Conservation (phyloP, 2,329 filamentous ascomycete genomes). For the Penicillium sp. region DNA sequence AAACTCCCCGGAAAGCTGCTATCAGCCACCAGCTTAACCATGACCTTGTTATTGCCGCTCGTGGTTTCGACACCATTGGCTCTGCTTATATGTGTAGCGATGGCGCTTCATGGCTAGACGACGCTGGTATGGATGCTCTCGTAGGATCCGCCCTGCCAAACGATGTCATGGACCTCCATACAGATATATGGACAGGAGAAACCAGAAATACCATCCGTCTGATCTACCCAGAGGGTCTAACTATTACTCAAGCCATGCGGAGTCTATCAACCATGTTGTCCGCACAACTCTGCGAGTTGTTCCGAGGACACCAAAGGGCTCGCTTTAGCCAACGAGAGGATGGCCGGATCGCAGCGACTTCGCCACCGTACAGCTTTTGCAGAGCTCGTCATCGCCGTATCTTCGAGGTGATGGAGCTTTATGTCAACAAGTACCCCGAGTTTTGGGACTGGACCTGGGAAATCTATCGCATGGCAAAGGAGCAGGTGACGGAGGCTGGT, state of each 20-base stretch:
- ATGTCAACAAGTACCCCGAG: neutral
- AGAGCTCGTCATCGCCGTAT: slow-evolving; percentile 2
- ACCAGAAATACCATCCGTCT: slow-evolving; percentile 1
- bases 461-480: neutral
- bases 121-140: neutral
- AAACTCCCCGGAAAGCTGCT: neutral
- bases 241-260: neutral
- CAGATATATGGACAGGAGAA: slow-evolving; percentile 4
- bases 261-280: too few relatives aligned
- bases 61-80: neutral
- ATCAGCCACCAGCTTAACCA: neutral
- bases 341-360: neutral
- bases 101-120: slow-evolving; percentile 1
- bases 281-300: too few relatives aligned
- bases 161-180: slow-evolving; percentile 5
- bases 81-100: neutral
- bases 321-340: neutral
- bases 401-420: neutral
- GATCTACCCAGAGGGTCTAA: neutral
- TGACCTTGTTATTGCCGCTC: neutral
- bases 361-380: neutral
- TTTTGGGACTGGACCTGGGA: slow-evolving; percentile 1
- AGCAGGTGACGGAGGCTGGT: neutral
- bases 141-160: slow-evolving; percentile 1
- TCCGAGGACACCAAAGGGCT: neutral